Percentiles rank a stretch among this genome's conserved stretches.
Conservation (phyloP, 202 grass and related monocot species). For the Zizania palustris region DNA sequence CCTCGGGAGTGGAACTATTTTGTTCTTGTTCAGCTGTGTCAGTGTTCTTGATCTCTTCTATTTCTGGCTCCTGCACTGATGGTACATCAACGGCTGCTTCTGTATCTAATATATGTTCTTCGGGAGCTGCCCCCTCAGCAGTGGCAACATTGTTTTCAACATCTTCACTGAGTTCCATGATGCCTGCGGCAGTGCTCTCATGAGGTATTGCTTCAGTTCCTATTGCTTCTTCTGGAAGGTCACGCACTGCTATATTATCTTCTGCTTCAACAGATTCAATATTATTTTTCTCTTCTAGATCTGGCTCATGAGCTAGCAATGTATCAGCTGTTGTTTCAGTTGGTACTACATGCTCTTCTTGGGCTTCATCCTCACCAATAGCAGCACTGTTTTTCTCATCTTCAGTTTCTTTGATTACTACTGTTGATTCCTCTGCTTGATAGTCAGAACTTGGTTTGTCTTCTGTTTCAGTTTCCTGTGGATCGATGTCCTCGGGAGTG, state of each 20-base stretch:
- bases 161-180: constrained; percentile 10
- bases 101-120: constrained; percentile 19
- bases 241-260: constrained; percentile 16
- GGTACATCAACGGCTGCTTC: constrained; percentile 14
- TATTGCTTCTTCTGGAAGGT: constrained; percentile 19
- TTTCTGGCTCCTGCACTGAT: constrained; percentile 38
- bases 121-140: not conserved
- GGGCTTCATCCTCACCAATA: constrained; percentile 25
- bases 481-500: constrained; percentile 20
- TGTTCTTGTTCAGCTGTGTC: constrained; percentile 32
- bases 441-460: constrained; percentile 19
- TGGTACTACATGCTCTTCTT: not conserved
- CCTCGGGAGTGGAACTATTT: constrained; percentile 25
- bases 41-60: constrained; percentile 21
- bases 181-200: not conserved
- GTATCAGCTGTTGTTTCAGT: no score
- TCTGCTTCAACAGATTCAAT: constrained; percentile 26
- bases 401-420: constrained; percentile 37
- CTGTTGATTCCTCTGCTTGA: constrained; percentile 34
- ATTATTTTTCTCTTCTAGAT: constrained; percentile 31
- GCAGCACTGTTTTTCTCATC: constrained; percentile 17
- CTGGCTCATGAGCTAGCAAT: no score
- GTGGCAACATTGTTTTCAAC: constrained; percentile 19
- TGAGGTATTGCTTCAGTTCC: constrained; percentile 1
- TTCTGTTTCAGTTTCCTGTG: constrained; percentile 10